Percentiles rank a stretch among this genome's conserved stretches.
Conservation (phyloP, 352 stramenopile genomes). For the Elongisporangium prolatum region DNA sequence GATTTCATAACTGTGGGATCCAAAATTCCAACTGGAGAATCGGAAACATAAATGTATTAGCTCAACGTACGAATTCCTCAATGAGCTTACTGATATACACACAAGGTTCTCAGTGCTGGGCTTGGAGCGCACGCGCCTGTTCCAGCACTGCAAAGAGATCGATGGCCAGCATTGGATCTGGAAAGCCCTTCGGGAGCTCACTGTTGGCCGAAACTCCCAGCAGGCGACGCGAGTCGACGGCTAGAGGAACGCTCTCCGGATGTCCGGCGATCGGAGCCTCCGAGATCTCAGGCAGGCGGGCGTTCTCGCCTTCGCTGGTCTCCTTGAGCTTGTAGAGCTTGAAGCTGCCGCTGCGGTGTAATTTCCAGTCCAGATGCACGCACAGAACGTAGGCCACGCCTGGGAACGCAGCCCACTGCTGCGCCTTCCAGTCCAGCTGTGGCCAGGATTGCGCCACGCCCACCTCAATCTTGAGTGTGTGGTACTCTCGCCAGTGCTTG, state of each 20-base stretch:
- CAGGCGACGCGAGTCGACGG: conserved; percentile 8
- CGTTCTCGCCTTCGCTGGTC: background rate
- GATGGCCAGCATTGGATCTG: conserved; percentile 1
- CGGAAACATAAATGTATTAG: too few species aligned
- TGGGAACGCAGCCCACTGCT: conserved; percentile 16
- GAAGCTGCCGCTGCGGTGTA: conserved; percentile 6
- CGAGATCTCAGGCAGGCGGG: background rate
- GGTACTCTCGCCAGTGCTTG: conserved; percentile 10
- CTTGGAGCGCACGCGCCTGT: background rate
- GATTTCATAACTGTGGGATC: too few species aligned
- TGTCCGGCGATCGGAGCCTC: conserved; percentile 4
- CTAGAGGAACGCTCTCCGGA: background rate
- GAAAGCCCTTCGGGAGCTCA: conserved; percentile 1
- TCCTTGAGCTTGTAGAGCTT: conserved; percentile 8
- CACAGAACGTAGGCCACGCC: conserved; percentile 17
- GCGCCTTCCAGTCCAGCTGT: conserved; percentile 10
- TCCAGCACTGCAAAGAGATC: background rate
- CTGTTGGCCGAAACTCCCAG: conserved; percentile 2
- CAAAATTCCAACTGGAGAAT: too few species aligned
- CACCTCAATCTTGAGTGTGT: conserved; percentile 21
- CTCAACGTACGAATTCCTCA: background rate
- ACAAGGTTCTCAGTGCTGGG: background rate
- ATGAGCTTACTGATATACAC: background rate
- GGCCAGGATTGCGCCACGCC: conserved; percentile 12
- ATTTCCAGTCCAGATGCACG: conserved; percentile 5